Percentiles rank a stretch among this genome's conserved stretches.
Conservation (phyloP, 73 alveolate species). For the Diophrys sp. region DNA sequence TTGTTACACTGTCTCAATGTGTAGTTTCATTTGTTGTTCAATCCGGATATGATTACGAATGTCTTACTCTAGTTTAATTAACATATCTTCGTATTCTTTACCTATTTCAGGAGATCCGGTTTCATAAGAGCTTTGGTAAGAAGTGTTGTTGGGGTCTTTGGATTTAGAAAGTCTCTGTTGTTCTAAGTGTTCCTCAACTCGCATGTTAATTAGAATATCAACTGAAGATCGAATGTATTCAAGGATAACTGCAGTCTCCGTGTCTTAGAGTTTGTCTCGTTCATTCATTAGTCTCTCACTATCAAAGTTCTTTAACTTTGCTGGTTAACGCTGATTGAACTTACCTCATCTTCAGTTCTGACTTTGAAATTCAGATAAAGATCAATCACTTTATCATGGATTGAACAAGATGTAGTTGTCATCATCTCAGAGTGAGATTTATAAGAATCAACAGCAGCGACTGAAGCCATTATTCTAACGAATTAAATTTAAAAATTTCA, state of each 20-base stretch:
- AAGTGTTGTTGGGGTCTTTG: no score
- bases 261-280: slow-evolving; percentile 10
- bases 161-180: neutral
- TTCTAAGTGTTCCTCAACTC: slow-evolving; percentile 13
- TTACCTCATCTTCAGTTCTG: slow-evolving; percentile 16
- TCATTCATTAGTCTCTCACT: slow-evolving; percentile 3
- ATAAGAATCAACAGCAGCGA: no score
- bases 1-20: slow-evolving; percentile 1
- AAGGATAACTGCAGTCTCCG: neutral
- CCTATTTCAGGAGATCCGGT: neutral
- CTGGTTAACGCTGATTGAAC: neutral
- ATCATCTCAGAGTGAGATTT: no score
- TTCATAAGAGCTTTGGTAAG: neutral
- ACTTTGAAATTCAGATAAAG: slow-evolving; percentile 19
- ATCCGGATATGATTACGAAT: slow-evolving; percentile 44
- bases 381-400: neutral
- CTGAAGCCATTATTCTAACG: no score
- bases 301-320: neutral
- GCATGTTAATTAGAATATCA: slow-evolving; percentile 29
- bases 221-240: slow-evolving; percentile 29
- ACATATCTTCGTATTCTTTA: slow-evolving; percentile 45
- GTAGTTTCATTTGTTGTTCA: slow-evolving; percentile 11
- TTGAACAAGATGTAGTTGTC: neutral
- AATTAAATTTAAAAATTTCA: no score
- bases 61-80: slow-evolving; percentile 41